phyloP scores from a whole-genome alignment of 2,329 filamentous ascomycete genomes.

The Xylaria sp. region DNA sequence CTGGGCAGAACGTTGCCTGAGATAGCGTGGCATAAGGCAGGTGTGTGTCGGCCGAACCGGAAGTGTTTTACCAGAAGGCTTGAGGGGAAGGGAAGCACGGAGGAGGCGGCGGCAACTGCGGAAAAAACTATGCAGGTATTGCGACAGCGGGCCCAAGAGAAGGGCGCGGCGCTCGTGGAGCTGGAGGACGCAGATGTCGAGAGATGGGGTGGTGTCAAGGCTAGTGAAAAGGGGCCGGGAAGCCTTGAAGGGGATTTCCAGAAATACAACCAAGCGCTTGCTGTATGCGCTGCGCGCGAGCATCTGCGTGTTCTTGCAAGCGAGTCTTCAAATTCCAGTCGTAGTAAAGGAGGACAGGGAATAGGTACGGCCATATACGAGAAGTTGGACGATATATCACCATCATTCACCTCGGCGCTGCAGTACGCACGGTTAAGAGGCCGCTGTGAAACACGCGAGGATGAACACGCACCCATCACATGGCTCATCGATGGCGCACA shows the following conservation, averaged over 20 bases:
- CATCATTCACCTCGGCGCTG: slow-evolving; percentile 72
- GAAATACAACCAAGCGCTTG: slow-evolving; percentile 69
- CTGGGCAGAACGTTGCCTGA: slow-evolving; percentile 81
- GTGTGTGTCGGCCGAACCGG: slow-evolving; percentile 79
- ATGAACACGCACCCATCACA: slow-evolving; percentile 59
- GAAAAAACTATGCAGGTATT: slow-evolving; percentile 60
- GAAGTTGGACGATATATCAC: slow-evolving; percentile 54
- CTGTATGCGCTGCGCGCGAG: slow-evolving; percentile 65
- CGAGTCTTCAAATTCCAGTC: neutral
- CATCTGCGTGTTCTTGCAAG: slow-evolving; percentile 59
- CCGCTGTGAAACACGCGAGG: slow-evolving; percentile 75
- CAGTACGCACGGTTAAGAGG: slow-evolving; percentile 76
- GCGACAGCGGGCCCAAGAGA: slow-evolving; percentile 68
- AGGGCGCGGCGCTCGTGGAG: slow-evolving; percentile 59
- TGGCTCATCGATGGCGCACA: slow-evolving; percentile 93
- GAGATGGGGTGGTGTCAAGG: slow-evolving; percentile 55
- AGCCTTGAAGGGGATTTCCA: slow-evolving; percentile 64
- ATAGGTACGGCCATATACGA: slow-evolving; percentile 18
- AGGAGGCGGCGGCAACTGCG: neutral
- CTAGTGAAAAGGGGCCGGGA: slow-evolving; percentile 46
- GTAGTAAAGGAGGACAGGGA: slow-evolving; percentile 13
- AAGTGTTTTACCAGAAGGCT: slow-evolving; percentile 71
- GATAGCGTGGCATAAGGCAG: slow-evolving; percentile 92
- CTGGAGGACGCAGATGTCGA: slow-evolving; percentile 54
- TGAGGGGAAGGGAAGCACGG: slow-evolving; percentile 56